Evolutionary conservation across 2,329 filamentous ascomycete species (phyloP).

Genomic region (Colletotrichum sojae): DNA sequence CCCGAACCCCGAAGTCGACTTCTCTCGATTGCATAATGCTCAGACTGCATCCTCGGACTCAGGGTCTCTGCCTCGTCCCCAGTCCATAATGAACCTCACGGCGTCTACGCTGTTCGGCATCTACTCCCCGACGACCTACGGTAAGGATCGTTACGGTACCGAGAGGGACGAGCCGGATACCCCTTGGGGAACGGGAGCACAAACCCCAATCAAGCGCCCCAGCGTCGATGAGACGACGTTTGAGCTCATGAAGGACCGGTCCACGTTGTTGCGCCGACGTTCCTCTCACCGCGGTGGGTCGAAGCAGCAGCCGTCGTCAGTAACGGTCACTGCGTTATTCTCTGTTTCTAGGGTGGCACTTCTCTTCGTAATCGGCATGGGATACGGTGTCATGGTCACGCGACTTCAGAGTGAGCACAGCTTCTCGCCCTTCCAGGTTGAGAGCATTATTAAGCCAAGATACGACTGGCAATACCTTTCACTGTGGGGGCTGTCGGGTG

Average conservation of each 20-base stretch:
- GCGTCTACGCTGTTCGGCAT: slow-evolving; percentile 93
- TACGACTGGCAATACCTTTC: slow-evolving; percentile 77
- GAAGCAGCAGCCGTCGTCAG: slow-evolving; percentile 47
- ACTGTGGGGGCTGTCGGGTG: slow-evolving; percentile 86
- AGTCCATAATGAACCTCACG: slow-evolving; percentile 88
- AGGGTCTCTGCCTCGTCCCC: slow-evolving; percentile 73
- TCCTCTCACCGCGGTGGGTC: slow-evolving; percentile 52
- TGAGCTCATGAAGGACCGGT: slow-evolving; percentile 59
- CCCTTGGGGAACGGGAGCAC: slow-evolving; percentile 84
- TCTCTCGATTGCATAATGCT: slow-evolving; percentile 35
- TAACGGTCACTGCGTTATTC: slow-evolving; percentile 59
- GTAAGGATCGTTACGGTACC: slow-evolving; percentile 59
- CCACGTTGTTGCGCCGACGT: slow-evolving; percentile 51
- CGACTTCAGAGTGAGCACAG: slow-evolving; percentile 81
- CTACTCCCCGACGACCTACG: slow-evolving; percentile 78
- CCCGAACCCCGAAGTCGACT: slow-evolving; percentile 62
- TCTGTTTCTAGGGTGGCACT: slow-evolving; percentile 71
- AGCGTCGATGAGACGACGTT: slow-evolving; percentile 61
- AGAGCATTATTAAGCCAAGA: slow-evolving; percentile 56
- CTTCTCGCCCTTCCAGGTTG: slow-evolving; percentile 73
- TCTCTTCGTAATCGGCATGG: slow-evolving; percentile 83
- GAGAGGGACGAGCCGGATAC: slow-evolving; percentile 71
- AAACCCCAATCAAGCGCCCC: slow-evolving; percentile 71
- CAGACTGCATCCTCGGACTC: slow-evolving; percentile 49
- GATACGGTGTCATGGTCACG: slow-evolving; percentile 86